Evolutionary conservation across 257 asterid species (phyloP).

Genomic region (Solanum sitiens): DNA sequence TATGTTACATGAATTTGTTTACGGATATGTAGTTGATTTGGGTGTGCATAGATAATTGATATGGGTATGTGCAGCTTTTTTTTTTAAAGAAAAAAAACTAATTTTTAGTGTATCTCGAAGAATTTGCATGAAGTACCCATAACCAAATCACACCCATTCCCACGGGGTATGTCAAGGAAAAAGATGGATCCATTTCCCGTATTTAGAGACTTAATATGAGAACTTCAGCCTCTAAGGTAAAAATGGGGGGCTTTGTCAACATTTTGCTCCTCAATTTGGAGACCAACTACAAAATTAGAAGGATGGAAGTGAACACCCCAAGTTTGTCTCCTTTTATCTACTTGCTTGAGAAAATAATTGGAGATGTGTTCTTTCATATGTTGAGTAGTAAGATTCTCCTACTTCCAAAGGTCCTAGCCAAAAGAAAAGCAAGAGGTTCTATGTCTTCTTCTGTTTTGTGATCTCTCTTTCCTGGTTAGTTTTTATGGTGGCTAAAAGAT

Average conservation of each 20-base stretch:
- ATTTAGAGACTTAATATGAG: not conserved
- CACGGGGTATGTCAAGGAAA: not conserved
- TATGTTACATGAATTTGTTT: not conserved
- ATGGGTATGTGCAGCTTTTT: not conserved
- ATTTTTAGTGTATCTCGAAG: not conserved
- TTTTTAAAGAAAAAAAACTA: not conserved
- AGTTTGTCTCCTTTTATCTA: not conserved
- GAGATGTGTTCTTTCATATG: not conserved
- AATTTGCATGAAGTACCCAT: not conserved
- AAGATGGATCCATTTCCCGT: not conserved
- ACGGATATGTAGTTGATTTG: not conserved
- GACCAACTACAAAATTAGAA: not conserved
- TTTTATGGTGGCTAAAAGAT: not conserved
- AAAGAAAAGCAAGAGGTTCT: not conserved
- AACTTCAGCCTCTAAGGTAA: not conserved
- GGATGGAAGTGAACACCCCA: not conserved
- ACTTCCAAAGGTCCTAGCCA: not conserved
- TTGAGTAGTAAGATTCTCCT: not conserved
- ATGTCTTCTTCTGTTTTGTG: not conserved
- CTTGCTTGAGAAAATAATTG: not conserved
- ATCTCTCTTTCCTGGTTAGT: not conserved
- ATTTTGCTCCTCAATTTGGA: not conserved
- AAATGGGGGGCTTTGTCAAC: not conserved
- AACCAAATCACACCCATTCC: not conserved
- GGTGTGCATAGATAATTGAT: not conserved